phyloP scores from a whole-genome alignment of 129 eudicot genomes.

The Smallanthus sonchifolius region DNA sequence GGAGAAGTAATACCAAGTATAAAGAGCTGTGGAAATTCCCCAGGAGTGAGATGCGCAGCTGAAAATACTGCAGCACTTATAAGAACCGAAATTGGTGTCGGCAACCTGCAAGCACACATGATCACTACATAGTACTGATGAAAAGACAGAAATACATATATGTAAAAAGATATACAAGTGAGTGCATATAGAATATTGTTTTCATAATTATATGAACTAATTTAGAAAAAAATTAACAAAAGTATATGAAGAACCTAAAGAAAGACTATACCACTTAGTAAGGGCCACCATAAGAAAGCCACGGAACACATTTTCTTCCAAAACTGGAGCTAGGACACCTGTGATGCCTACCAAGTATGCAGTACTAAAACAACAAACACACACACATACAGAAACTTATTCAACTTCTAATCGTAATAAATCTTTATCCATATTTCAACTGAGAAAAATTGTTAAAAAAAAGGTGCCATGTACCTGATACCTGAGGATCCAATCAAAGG shows the following conservation, averaged over 20 bases:
- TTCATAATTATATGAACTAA: neutral
- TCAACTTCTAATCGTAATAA: neutral
- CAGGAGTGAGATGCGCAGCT: constrained; percentile 96
- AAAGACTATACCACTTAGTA: constrained; percentile 68
- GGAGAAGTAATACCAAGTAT: constrained; percentile 60
- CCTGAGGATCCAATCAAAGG: constrained; percentile 93
- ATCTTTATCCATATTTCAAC: neutral
- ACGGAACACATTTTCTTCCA: constrained; percentile 97
- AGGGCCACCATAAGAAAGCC: constrained; percentile 95
- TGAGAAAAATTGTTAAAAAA: neutral
- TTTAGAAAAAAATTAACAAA: neutral
- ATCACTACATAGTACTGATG: neutral
- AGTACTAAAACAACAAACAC: constrained; percentile 64
- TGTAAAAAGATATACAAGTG: neutral
- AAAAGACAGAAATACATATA: neutral
- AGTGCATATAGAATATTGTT: neutral
- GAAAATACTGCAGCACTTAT: constrained; percentile 96
- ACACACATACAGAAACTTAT: constrained; percentile 7
- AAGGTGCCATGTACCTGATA: constrained; percentile 52
- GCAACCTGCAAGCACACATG: constrained; percentile 62
- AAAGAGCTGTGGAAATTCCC: constrained; percentile 94
- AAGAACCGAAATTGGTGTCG: constrained; percentile 75
- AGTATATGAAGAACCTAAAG: neutral
- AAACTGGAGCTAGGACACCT: constrained; percentile 93
- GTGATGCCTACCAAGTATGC: constrained; percentile 77